Base-by-base conservation (phyloP, 2,329 filamentous ascomycete species). In the Fusarium albosuccineum region DNA sequence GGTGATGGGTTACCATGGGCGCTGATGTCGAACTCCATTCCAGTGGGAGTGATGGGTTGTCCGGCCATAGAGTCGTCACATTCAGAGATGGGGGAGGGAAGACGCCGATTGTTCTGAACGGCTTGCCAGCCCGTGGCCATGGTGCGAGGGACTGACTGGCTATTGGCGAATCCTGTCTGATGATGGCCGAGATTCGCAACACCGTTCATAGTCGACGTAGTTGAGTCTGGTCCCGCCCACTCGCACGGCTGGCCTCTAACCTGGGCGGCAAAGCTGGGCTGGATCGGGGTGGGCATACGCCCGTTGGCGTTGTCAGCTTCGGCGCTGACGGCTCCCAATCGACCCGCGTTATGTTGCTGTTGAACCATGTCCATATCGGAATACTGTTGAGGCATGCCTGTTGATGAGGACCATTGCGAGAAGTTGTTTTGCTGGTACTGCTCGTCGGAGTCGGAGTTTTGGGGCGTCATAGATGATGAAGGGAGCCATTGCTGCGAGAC, bases 81-180 rank as follows among this genome's bases (percentile, higher is more conserved):
- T 67, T 88, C 86, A 54, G 85, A 88, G 52, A 88, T 88, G n/a
- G 86, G 86, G 5, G 86, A 88, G 3, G 86, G 86, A 2, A 88
- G 77, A 14, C 85, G 82, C 27, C 85, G 81, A 63, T 85, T 84
- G 63, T 83, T 86, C 64, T 87, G 84, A 13, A 84, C 77, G 62
- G 82, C 77, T 45, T 81, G 82, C 86, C 86, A 89, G 57, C 86
- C 83, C 56, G 76, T 77, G 27, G 80, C 79, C 65, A 86, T 78
- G 1, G 80, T 84, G 27, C 84, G 81, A n/a, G 85, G 85, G 5
- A 86, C 76, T 22, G 78, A 81, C 14, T 81, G 77, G 57, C 83
- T 80, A 14, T 79, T 77, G 3, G 74, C 71, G 64, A 82, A 78
- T 27, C 76, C 77, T 5, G 77, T 74, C 30, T 81, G 76, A n/a